Evolutionary conservation across 2,329 filamentous ascomycete genomes (phyloP), one percentile per base, ranked within the genome.

Genomic region (Phialemonium atrogriseum): DNA sequence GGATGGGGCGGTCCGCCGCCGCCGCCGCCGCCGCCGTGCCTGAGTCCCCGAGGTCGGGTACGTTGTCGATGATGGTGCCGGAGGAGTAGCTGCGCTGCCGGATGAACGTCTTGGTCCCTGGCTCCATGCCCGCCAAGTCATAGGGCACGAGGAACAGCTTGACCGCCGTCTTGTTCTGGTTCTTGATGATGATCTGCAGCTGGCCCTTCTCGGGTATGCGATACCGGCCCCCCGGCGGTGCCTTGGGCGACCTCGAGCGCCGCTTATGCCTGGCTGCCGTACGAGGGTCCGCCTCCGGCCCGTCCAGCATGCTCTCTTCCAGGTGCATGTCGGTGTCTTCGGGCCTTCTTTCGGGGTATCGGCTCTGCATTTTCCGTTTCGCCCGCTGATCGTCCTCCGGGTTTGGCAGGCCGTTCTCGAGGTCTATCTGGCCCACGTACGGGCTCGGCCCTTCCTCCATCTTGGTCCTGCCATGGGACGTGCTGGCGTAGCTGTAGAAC

Each of bases 131-230:
- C 1, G 77, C 71, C 2, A 98, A 66, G 51, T 96, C 87, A 46
- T 96, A 98, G 0, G 89, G 91, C 3, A 98, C 77, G 15, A 96
- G 68, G 46, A 96, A 96, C 1, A 98, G 66, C 55, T 98, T 96
- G 33, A 96, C 89, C 1, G 91, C 91, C 4, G 91, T 96, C 53
- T 96, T 96, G 61, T 96, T 94, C 11, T 88, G 89, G 48, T 96
- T 98, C 55, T 96, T 96, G 54, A 98, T 85, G 39, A 98, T 81
- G 41, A 98, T 94, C 48, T 98, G 91, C 10, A 98, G 66, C 56
- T 96, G 91, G 0, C 91, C 91, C 54, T 88, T 83, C 49, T 91
- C 80, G 0, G 91, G 91, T 32, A 98, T 94, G 25, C 91, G 80
- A 54, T 96, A 98, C 49, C 84, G 85, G 21, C 91, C 89, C 7